A percentile compares a stretch with the other conserved stretches of the same genome.
Conservation (phyloP, 495 filamentous ascomycete genomes). For the Cercophora sp. region DNA sequence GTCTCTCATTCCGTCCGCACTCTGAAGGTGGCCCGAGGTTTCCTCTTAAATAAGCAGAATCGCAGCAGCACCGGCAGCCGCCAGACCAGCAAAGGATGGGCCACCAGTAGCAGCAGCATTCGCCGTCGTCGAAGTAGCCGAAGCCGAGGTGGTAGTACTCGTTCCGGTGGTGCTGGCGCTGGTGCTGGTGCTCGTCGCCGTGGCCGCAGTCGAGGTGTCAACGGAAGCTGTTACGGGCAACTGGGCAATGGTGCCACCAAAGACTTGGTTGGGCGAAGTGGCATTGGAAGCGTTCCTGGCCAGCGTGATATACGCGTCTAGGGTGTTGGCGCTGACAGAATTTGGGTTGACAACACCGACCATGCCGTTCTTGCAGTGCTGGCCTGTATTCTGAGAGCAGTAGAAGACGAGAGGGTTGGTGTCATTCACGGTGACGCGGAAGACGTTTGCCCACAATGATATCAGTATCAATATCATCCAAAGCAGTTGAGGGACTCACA, state of each 20-base stretch:
- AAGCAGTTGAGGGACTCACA: conserved; percentile 16
- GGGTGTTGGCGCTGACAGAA: conserved; percentile 3
- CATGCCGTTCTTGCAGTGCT: conserved; percentile 36
- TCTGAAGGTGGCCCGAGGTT: no score
- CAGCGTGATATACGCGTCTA: conserved; percentile 18
- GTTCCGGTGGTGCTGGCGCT: not conserved
- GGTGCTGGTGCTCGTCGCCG: not conserved
- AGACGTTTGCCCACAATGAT: conserved; percentile 30
- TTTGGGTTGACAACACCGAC: conserved; percentile 33
- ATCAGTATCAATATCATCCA: not conserved
- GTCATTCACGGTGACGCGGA: conserved; percentile 48
- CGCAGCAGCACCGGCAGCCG: conserved; percentile 3
- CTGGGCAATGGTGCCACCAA: conserved; percentile 16
- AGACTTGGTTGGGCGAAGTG: conserved; percentile 11
- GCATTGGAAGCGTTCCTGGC: conserved; percentile 18
- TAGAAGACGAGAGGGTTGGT: conserved; percentile 54
- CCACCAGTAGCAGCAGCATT: not conserved
- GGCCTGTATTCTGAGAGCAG: conserved; percentile 39
- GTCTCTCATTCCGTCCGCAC: no score
- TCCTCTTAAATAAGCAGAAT: not conserved
- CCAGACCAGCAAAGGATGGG: not conserved
- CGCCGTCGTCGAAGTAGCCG: not conserved
- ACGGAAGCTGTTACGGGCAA: not conserved
- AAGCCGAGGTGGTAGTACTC: not conserved
- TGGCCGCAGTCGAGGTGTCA: not conserved